phyloP scores from a whole-genome alignment of 768 basidiomycete genomes.

The Xanthoconium stramineum region DNA sequence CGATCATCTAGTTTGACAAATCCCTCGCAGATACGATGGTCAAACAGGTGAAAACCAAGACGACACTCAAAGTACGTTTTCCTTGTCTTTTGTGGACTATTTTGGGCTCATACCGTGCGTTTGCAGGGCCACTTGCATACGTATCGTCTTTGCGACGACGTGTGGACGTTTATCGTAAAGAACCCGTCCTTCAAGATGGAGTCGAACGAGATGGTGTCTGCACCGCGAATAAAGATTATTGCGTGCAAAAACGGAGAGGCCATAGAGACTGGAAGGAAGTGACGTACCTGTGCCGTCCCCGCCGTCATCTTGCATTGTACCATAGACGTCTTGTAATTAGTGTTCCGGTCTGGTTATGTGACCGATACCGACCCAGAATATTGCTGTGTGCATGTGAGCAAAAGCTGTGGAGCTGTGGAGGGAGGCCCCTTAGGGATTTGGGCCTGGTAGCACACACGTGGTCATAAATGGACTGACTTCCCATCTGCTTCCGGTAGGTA shows the following conservation, averaged over 20 bases:
- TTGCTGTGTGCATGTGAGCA: constrained; percentile 10
- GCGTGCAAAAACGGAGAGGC: constrained; percentile 96
- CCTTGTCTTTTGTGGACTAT: neutral
- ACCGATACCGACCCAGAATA: too few species aligned
- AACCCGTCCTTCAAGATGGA: constrained; percentile 96
- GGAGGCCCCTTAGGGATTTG: neutral
- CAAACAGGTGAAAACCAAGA: constrained; percentile 93
- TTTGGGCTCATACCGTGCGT: constrained; percentile 1
- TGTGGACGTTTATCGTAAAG: constrained; percentile 98
- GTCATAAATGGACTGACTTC: constrained; percentile 16
- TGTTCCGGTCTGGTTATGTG: too few species aligned
- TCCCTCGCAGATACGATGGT: constrained; percentile 90
- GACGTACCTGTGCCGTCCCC: constrained; percentile 10
- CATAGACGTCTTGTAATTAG: constrained; percentile 28
- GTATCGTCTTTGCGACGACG: constrained; percentile 91
- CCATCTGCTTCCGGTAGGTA: constrained; percentile 17
- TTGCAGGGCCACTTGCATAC: constrained; percentile 83
- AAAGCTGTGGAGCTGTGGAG: constrained; percentile 10
- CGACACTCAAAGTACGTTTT: constrained; percentile 74
- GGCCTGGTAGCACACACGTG: constrained; percentile 20
- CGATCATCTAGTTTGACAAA: constrained; percentile 80
- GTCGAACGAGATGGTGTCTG: constrained; percentile 69
- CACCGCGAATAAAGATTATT: constrained; percentile 91
- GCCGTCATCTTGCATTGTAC: constrained; percentile 13
- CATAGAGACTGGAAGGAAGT: constrained; percentile 81